Conservation (phyloP, 2,329 filamentous ascomycete species). For the Chaetomium sp. region DNA sequence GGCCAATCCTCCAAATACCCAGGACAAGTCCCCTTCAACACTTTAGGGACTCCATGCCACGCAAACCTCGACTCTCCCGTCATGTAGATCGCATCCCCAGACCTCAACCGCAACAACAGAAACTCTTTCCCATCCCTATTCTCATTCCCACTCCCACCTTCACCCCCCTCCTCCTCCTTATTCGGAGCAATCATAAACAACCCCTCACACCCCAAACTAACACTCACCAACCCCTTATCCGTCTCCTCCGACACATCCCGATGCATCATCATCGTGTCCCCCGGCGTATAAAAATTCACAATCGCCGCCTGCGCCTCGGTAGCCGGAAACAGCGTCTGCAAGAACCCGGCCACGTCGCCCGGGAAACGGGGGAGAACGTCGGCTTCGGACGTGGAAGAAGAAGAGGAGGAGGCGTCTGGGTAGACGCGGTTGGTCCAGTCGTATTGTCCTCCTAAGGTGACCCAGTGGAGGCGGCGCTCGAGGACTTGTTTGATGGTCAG, state of each 20-base stretch:
- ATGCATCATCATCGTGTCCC: conserved; percentile 87
- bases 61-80: conserved; percentile 72
- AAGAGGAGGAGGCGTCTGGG: conserved; percentile 35
- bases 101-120: conserved; percentile 62
- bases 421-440: conserved; percentile 90
- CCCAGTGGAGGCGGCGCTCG: conserved; percentile 79
- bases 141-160: conserved; percentile 18
- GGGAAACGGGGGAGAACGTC: conserved; percentile 63
- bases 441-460: conserved; percentile 91
- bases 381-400: not conserved
- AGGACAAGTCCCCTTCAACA: conserved; percentile 74
- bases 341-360: conserved; percentile 59
- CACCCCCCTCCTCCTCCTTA: conserved; percentile 24
- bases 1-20: conserved; percentile 71
- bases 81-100: conserved; percentile 91
- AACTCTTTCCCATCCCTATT: conserved; percentile 42
- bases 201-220: conserved; percentile 85
- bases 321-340: conserved; percentile 65
- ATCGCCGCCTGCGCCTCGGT: conserved; percentile 85
- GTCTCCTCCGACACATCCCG: conserved; percentile 87
- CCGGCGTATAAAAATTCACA: conserved; percentile 84
- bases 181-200: conserved; percentile 77
- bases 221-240: conserved; percentile 69
- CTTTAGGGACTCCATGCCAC: conserved; percentile 92
- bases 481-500: conserved; percentile 65